Conservation (phyloP, 257 asterid genomes). For the Gardenia jasminoides region DNA sequence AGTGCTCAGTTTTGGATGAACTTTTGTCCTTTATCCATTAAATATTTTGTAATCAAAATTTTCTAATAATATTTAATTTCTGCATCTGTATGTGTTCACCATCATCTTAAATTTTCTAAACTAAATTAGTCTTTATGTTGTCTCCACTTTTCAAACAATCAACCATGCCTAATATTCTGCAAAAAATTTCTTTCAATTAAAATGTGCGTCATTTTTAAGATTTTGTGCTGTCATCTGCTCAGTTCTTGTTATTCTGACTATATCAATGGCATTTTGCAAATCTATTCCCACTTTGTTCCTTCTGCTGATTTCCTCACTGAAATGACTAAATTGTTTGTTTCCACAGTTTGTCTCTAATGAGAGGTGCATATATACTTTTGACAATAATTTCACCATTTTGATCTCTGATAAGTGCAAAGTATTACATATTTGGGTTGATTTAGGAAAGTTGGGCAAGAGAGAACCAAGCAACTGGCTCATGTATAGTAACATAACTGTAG, state of each 20-base stretch:
- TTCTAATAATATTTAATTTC: no score
- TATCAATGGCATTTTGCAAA: neutral
- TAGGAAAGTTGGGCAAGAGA: neutral
- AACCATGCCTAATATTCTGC: neutral
- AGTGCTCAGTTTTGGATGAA: neutral
- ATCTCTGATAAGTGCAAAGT: neutral
- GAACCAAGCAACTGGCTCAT: neutral
- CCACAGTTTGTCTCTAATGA: neutral
- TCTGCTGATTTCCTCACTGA: no score
- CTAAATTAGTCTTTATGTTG: neutral
- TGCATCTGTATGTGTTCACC: no score
- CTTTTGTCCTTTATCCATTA: neutral
- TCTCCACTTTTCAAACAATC: neutral
- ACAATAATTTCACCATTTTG: neutral
- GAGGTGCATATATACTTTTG: neutral
- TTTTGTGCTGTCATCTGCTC: neutral
- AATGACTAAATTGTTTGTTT: neutral
- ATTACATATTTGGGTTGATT: neutral
- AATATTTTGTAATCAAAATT: no score
- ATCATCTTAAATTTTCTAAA: neutral
- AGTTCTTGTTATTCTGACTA: neutral
- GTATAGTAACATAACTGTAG: neutral
- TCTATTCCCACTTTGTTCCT: neutral
- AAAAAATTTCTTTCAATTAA: neutral
- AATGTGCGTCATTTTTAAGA: neutral